These are phyloP conservation scores for Heritiera littoralis DNA, from an alignment of 345 rosid genomes.

Conservation along the genomic window DNA sequence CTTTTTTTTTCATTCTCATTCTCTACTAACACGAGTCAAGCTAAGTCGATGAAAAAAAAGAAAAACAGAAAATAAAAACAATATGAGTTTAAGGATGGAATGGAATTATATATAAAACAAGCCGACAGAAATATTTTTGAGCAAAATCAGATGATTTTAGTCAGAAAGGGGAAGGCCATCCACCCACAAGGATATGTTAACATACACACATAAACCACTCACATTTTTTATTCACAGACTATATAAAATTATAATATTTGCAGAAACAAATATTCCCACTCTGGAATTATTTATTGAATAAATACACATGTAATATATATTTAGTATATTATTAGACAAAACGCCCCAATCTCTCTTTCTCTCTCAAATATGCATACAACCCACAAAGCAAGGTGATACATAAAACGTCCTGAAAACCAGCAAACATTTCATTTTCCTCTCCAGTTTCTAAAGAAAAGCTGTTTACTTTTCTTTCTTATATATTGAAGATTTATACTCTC, in stretches of 20 bases:
- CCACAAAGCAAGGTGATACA: constrained; percentile 50
- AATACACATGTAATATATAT: constrained; percentile 29
- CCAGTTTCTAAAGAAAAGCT: constrained; percentile 26
- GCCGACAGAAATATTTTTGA: neutral
- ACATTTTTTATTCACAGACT: neutral
- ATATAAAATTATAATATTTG: constrained; percentile 24
- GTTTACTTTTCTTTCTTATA: constrained; percentile 24
- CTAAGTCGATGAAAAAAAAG: neutral
- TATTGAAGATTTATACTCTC: constrained; percentile 3
- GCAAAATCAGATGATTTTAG: constrained; percentile 6
- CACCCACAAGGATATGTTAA: neutral
- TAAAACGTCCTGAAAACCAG: constrained; percentile 38
- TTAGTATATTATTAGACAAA: constrained; percentile 18
- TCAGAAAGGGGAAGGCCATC: neutral
- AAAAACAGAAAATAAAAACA: neutral
- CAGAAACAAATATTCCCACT: constrained; percentile 51
- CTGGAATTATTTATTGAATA: constrained; percentile 19
- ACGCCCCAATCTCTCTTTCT: constrained; percentile 19
- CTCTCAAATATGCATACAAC: constrained; percentile 22
- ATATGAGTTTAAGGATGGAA: neutral
- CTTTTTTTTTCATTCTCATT: neutral
- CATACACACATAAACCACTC: neutral
- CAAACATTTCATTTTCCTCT: constrained; percentile 39
- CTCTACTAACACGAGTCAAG: neutral
- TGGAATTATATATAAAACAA: neutral